Base-by-base conservation (phyloP, 2,329 filamentous ascomycete species). In the Leptographium galeiforme region DNA sequence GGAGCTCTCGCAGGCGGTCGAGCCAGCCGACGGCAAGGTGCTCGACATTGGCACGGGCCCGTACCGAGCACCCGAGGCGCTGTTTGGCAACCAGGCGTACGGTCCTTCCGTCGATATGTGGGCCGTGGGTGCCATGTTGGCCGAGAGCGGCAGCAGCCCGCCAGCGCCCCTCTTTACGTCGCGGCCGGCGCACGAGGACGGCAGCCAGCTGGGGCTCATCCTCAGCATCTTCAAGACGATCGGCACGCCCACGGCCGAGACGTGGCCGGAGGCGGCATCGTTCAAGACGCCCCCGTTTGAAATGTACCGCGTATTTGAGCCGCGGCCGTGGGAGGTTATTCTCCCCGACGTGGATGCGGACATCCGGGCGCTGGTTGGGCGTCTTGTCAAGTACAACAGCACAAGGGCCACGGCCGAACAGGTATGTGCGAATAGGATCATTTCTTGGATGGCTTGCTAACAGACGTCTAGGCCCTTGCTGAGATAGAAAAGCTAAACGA, bases 21-120 rank as follows among this genome's bases (percentile, higher is more conserved):
- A 98, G 64, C 72, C 80, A 1, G 63, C 72, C 10, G 65, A 79
- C 52, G 62, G 74, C 53, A 97, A 97, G 68, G 85, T 95, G 51
- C 84, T 93, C 8, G 94, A 98, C 65, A 87, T 98, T 32, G 93
- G 93, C 39, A 97, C 91, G 1, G 91, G 90, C 0, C 81, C 86
- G 49, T 98, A 98, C 68, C 82, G 94, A 19, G 60, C 91, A 0
- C 93, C 93, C 0, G 94, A 98, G 63, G 78, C 90, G 1, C 74
- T 98, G 8, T 97, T 98, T 64, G 93, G 89, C 0, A 77, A 90
- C 65, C 81, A 76, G 50, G 70, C 73, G 0, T 98, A 98, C 63
- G 78, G 76, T 2, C 66, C 78, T 0, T 74, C 78, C 10, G 75
- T 97, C 3, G 93, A 98, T 66, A 81, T 97, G 69, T 98, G 94